Conservation (phyloP, 2,329 filamentous ascomycete species). For the Talaromyces atroroseus region DNA sequence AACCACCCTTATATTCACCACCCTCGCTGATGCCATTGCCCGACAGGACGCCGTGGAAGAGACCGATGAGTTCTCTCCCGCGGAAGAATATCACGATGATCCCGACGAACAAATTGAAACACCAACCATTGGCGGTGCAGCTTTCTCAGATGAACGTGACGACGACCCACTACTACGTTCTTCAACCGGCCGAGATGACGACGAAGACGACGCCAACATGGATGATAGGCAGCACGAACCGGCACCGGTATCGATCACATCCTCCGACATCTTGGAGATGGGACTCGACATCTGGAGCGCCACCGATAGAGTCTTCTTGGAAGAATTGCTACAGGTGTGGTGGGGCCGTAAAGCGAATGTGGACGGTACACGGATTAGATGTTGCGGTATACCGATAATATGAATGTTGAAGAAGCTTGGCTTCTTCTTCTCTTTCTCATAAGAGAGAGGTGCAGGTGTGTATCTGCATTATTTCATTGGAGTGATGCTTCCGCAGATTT, state of each 20-base stretch:
- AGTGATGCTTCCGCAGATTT: not conserved
- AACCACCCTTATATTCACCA: slow-evolving; percentile 43
- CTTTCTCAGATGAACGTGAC: slow-evolving; percentile 23
- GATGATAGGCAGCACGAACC: not conserved
- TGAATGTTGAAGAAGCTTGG: slow-evolving; percentile 17
- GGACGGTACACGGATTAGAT: slow-evolving; percentile 40
- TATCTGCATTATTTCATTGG: not conserved
- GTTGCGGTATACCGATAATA: slow-evolving; percentile 44
- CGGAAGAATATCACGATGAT: slow-evolving; percentile 14
- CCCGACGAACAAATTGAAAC: slow-evolving; percentile 20
- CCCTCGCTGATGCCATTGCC: slow-evolving; percentile 38
- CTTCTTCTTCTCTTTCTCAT: not conserved
- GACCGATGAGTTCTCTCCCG: slow-evolving; percentile 15
- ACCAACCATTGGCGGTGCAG: not conserved
- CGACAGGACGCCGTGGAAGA: slow-evolving; percentile 30
- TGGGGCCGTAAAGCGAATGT: slow-evolving; percentile 42
- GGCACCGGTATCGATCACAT: slow-evolving; percentile 32
- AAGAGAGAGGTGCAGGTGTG: not conserved
- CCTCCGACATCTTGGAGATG: slow-evolving; percentile 44
- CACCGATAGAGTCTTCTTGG: slow-evolving; percentile 41
- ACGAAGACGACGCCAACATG: not conserved
- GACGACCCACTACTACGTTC: slow-evolving; percentile 21
- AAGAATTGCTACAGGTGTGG: slow-evolving; percentile 42
- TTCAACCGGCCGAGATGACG: not conserved
- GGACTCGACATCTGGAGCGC: slow-evolving; percentile 47